phyloP scores from a whole-genome alignment of 495 filamentous ascomycete genomes.

The Xylona heveae region DNA sequence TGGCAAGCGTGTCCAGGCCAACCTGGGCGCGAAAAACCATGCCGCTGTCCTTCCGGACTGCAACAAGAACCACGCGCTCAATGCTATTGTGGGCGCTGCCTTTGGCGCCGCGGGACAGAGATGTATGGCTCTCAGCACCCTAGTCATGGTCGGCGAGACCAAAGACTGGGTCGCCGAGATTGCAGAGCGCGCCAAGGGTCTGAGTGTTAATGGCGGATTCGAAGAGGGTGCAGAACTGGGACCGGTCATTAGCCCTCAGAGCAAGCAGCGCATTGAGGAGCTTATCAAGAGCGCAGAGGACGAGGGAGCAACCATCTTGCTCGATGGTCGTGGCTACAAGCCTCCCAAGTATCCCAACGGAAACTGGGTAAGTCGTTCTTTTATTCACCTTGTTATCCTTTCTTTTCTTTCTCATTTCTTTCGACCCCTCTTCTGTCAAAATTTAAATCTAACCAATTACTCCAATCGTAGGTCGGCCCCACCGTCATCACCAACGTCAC shows the following conservation, averaged over 20 bases:
- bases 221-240: conserved; percentile 86
- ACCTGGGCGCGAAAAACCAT: conserved; percentile 97
- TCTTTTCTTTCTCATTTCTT: not conserved
- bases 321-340: conserved; percentile 83
- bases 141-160: conserved; percentile 88
- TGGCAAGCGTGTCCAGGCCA: conserved; percentile 88
- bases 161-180: conserved; percentile 84
- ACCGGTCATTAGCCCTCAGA: conserved; percentile 89
- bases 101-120: conserved; percentile 95
- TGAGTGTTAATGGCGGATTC: conserved; percentile 86
- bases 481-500: conserved; percentile 92
- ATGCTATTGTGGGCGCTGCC: conserved; percentile 83
- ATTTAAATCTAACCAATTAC: not conserved
- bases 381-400: no score
- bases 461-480: conserved; percentile 38
- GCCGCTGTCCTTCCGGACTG: conserved; percentile 85
- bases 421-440: not conserved
- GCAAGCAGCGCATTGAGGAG: conserved; percentile 72
- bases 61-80: conserved; percentile 95
- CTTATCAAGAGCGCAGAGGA: conserved; percentile 76
- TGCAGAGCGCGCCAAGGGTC: conserved; percentile 73
- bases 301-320: conserved; percentile 81
- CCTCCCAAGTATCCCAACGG: conserved; percentile 88
- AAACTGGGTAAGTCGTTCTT: conserved; percentile 48
- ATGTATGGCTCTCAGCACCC: conserved; percentile 90